Conservation (phyloP, 1,139 yeast genomes). For the Zygosaccharomyces pseudobailii region DNA sequence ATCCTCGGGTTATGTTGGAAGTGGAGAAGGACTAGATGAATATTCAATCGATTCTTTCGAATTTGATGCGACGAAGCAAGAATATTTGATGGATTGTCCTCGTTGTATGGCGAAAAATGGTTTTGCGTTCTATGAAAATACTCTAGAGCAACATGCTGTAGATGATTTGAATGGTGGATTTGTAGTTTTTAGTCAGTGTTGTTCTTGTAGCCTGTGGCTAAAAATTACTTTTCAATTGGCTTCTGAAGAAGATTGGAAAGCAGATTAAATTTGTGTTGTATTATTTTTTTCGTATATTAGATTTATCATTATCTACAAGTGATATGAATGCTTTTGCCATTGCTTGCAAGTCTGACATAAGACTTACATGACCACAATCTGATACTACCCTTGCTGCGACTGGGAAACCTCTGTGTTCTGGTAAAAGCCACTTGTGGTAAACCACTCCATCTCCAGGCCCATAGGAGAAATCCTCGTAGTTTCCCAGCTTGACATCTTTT, state of each 20-base stretch:
- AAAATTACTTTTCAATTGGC: constrained; percentile 54
- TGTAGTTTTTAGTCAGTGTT: constrained; percentile 71
- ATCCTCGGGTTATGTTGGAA: constrained; percentile 46
- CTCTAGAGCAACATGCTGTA: constrained; percentile 50
- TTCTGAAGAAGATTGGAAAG: constrained; percentile 33
- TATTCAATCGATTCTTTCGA: constrained; percentile 59
- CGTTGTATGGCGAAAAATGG: constrained; percentile 59
- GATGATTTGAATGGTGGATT: constrained; percentile 51
- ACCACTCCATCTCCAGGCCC: constrained; percentile 96
- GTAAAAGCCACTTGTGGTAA: constrained; percentile 77
- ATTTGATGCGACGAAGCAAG: constrained; percentile 26
- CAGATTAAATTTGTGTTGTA: neutral
- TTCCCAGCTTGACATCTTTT: constrained; percentile 66
- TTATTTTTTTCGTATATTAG: neutral
- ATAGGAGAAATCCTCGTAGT: constrained; percentile 69
- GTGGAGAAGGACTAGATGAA: constrained; percentile 64
- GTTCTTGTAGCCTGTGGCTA: constrained; percentile 79
- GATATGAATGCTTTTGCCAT: constrained; percentile 68
- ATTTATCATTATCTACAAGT: constrained; percentile 48
- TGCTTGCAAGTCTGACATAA: constrained; percentile 67
- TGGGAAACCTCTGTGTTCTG: constrained; percentile 63
- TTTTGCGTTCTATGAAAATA: constrained; percentile 54
- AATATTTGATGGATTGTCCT: constrained; percentile 54
- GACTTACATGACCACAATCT: constrained; percentile 69
- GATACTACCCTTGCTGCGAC: constrained; percentile 66